Percentiles rank a stretch among this genome's conserved stretches.
Evolutionary conservation across 208 protist species (phyloP).

Genomic region (Phytomonas serpens): DNA sequence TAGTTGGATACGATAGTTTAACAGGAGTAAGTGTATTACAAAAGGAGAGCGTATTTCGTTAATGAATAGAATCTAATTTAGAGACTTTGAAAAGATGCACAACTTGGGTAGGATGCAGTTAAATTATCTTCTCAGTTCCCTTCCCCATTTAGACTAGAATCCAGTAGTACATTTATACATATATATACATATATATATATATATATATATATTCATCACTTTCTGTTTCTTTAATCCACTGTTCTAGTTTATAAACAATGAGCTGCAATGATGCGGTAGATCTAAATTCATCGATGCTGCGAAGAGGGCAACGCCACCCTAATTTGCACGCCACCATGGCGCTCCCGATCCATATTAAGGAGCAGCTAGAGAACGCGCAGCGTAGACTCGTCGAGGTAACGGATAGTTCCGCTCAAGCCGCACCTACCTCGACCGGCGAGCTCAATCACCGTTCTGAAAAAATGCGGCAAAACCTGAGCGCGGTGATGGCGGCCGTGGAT

Average conservation of each 20-base stretch:
- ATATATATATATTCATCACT: constrained; percentile 15
- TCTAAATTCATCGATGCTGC: constrained; percentile 19
- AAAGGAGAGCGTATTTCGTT: neutral
- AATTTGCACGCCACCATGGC: constrained; percentile 28
- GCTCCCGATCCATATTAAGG: constrained; percentile 21
- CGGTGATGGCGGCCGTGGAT: constrained; percentile 31
- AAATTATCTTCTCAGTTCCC: neutral
- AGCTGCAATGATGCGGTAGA: neutral
- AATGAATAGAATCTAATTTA: neutral
- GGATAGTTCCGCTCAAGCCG: neutral
- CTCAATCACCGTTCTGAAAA: neutral
- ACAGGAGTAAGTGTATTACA: neutral
- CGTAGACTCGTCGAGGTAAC: constrained; percentile 4
- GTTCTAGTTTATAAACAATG: neutral
- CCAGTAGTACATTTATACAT: neutral
- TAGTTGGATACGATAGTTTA: neutral
- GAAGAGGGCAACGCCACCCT: constrained; percentile 29
- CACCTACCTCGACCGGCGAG: neutral
- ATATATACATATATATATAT: constrained; percentile 7
- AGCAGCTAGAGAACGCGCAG: constrained; percentile 12
- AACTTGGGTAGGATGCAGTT: neutral
- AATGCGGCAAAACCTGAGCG: constrained; percentile 9
- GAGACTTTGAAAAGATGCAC: neutral
- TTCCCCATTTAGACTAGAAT: neutral
- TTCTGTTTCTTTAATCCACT: constrained; percentile 8